These are phyloP conservation scores for Talaromyces proteolyticus DNA, from an alignment of 495 filamentous ascomycete species.

Conservation along the genomic window DNA sequence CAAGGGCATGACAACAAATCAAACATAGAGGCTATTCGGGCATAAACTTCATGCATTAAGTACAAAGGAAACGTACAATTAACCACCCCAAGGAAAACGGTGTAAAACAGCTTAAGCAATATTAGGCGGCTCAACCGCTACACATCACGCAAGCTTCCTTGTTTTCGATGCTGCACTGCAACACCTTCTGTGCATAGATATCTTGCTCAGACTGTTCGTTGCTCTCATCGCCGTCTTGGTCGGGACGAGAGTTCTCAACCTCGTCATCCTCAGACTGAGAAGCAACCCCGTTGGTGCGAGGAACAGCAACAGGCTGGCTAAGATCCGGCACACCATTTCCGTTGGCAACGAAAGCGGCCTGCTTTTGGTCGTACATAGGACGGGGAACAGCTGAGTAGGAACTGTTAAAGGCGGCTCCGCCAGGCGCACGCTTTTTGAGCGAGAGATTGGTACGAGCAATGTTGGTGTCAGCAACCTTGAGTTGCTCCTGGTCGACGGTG, in stretches of 20 bases:
- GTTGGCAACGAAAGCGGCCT: constrained; percentile 33
- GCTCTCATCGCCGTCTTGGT: constrained; percentile 61
- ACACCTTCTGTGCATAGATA: constrained; percentile 87
- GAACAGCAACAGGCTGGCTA: constrained; percentile 66
- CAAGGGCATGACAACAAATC: background rate
- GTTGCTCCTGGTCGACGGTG: constrained; percentile 95
- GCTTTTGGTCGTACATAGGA: constrained; percentile 52
- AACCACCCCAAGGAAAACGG: background rate
- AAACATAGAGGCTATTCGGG: background rate
- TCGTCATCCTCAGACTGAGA: constrained; percentile 47
- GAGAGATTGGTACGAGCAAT: constrained; percentile 55
- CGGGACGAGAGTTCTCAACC: constrained; percentile 53
- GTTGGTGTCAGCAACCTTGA: constrained; percentile 82
- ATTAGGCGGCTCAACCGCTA: constrained; percentile 52
- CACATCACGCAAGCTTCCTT: constrained; percentile 87
- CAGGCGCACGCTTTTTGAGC: constrained; percentile 62
- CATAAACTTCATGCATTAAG: background rate
- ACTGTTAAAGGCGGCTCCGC: constrained; percentile 32
- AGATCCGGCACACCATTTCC: constrained; percentile 58
- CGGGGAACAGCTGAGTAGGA: constrained; percentile 54
- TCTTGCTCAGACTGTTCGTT: constrained; percentile 71
- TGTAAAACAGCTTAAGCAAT: constrained; percentile 6
- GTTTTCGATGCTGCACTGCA: constrained; percentile 93
- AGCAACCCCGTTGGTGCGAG: constrained; percentile 67
- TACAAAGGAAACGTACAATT: background rate